A percentile compares a stretch with the other conserved stretches of the same genome.
phyloP scores from a whole-genome alignment of 192 early-diverging fungal species.

The Funneliformis mosseae region DNA sequence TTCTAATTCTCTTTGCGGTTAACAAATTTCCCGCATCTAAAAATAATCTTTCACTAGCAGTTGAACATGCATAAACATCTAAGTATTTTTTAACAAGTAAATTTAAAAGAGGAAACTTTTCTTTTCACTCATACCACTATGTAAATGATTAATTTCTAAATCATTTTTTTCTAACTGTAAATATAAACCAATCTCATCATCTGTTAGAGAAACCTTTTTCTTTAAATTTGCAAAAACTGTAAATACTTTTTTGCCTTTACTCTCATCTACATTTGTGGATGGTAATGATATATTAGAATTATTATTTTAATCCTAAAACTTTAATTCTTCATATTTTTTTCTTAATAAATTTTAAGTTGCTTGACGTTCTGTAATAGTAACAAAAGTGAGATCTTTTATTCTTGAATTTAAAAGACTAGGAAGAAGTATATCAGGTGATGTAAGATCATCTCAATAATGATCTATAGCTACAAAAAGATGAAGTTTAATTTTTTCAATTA shows the following conservation, averaged over 20 bases:
- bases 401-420: not conserved
- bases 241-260: not conserved
- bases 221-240: not conserved
- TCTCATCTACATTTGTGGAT: not conserved
- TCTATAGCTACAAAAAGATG: not conserved
- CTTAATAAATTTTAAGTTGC: not conserved
- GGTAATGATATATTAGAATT: too few relatives aligned
- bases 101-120: not conserved
- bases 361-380: not conserved
- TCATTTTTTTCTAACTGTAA: not conserved
- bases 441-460: not conserved
- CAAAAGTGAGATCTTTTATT: not conserved
- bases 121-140: not conserved
- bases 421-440: not conserved
- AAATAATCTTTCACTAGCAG: slow-evolving; percentile 1
- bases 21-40: slow-evolving; percentile 3
- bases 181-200: not conserved
- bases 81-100: slow-evolving; percentile 3
- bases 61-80: not conserved
- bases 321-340: not conserved
- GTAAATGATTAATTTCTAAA: not conserved
- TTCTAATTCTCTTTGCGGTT: slow-evolving; percentile 3
- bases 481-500: not conserved
- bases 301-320: too few relatives aligned
- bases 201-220: not conserved